Percentiles rank a stretch among this genome's conserved stretches.
phyloP scores from a whole-genome alignment of 768 basidiomycete genomes.

The Serendipita sp. region DNA sequence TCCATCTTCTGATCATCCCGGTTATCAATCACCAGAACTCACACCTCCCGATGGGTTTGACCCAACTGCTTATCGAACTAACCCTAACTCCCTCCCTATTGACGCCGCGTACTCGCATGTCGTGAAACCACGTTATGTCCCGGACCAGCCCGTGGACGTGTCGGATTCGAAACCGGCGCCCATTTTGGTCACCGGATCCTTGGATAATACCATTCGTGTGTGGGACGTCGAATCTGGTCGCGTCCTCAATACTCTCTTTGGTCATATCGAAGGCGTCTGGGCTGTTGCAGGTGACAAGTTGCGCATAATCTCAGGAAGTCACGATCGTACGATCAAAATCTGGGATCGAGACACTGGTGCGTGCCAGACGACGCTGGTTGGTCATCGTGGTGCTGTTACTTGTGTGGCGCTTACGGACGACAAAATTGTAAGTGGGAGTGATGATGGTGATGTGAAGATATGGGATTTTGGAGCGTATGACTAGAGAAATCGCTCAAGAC shows the following conservation, averaged over 20 bases:
- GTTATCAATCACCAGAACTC: not conserved
- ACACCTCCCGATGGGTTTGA: constrained; percentile 7
- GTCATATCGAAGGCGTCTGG: constrained; percentile 98
- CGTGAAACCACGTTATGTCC: not conserved
- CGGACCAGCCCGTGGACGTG: not conserved
- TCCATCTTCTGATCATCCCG: constrained; percentile 10
- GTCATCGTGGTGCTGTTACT: constrained; percentile 88
- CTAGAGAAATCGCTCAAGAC: not conserved
- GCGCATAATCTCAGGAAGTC: constrained; percentile 80
- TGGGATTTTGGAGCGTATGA: constrained; percentile 39
- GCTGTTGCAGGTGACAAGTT: constrained; percentile 84
- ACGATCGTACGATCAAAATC: constrained; percentile 95
- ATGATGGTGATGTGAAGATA: constrained; percentile 73
- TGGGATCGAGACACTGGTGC: constrained; percentile 85
- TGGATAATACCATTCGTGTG: constrained; percentile 89
- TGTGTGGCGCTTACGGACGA: constrained; percentile 83
- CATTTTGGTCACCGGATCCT: constrained; percentile 70
- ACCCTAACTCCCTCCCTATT: constrained; percentile 9
- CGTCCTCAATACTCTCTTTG: constrained; percentile 70
- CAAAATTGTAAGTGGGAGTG: constrained; percentile 91
- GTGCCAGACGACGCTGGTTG: constrained; percentile 79
- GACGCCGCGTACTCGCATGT: constrained; percentile 3
- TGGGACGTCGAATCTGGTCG: constrained; percentile 89
- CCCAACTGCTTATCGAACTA: constrained; percentile 5
- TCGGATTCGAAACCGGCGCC: constrained; percentile 22